Base-by-base conservation (phyloP, 164 flowering plant species). In the Tinospora cordifolia region DNA sequence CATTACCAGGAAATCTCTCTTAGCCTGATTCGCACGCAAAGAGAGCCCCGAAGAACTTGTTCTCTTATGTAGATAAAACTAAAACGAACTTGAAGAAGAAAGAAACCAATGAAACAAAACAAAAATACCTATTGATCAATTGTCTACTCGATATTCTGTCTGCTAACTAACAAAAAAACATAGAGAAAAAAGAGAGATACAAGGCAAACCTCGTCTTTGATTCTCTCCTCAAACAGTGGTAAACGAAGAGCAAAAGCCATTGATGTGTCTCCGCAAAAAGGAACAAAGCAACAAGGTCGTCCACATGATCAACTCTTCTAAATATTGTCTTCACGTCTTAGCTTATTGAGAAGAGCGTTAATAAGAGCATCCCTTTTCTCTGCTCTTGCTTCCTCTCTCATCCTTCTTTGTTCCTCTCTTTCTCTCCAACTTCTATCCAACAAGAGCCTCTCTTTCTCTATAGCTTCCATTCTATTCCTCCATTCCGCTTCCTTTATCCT, bases 391-490 rank as follows among this genome's bases (percentile, higher is more conserved):
- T 93, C 98, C 26, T 90, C 96, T 67, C 90, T 81, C 63, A 83
- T 65, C 80, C 85, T 79, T 67, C 96, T 83, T 76, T 88, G 85
- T 69, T 93, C 98, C 64, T 93, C 97, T 70, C 84, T 85, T 68
- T 93, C 97, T 49, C 92, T 83, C 96, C 96, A 93, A 62, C 82
- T 79, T 60, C 82, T 84, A 21, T 93, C 96, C 90, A 86, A 83
- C 81, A 77, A 64, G 34, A 89, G 12, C 85, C 93, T 86, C 81
- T 93, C 96, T 38, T 76, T 87, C 79, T 93, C 97, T 65, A 93
- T 51, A 0, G 83, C 86, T 64, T 87, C 93, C 97, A 93, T 90
- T 14, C 73, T 81, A 40, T 79, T 84, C 54, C 91, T 79, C 97
- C 97, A 93, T 73, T 91, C 97, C 81, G 78, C 79, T 82, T 93